These are phyloP conservation scores for Coccinonectria pachysandricola DNA, from an alignment of 2,329 filamentous ascomycete species.

Conservation along the genomic window DNA sequence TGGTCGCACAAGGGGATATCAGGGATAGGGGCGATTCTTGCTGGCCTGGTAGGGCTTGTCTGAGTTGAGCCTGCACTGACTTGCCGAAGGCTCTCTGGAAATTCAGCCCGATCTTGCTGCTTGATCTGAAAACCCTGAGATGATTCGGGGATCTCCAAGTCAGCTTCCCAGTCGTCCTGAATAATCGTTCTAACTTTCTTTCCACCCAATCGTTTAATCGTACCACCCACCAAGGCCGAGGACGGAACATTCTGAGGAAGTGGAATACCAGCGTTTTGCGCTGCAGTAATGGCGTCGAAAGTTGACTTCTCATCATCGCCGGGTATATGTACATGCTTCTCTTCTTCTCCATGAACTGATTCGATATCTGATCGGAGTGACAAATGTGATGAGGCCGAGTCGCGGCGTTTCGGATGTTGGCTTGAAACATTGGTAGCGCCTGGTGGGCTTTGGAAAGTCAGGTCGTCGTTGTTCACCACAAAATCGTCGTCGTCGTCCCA, in stretches of 20 bases:
- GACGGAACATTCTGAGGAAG: conserved; percentile 78
- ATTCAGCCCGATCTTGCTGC: conserved; percentile 46
- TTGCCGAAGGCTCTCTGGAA: conserved; percentile 59
- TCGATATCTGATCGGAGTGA: conserved; percentile 78
- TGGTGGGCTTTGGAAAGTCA: conserved; percentile 46
- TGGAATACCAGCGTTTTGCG: conserved; percentile 82
- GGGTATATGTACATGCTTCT: conserved; percentile 76
- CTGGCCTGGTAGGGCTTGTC: conserved; percentile 39
- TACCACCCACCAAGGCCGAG: conserved; percentile 82
- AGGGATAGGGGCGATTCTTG: too few species aligned
- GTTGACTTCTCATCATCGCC: conserved; percentile 79
- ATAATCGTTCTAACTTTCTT: conserved; percentile 62
- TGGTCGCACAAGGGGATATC: too few species aligned
- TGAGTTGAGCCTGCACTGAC: conserved; percentile 47
- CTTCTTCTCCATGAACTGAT: conserved; percentile 67
- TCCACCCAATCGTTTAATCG: conserved; percentile 79
- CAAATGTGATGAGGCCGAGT: conserved; percentile 71
- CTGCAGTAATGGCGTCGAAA: conserved; percentile 75
- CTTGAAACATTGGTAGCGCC: conserved; percentile 32
- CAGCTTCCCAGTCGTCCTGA: conserved; percentile 74
- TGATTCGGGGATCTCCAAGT: conserved; percentile 56
- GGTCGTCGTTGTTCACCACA: conserved; percentile 56
- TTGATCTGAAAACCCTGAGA: conserved; percentile 56
- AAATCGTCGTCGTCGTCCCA: conserved; percentile 77
- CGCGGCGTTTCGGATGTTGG: conserved; percentile 43